Percentiles rank a stretch among this genome's conserved stretches.
Conservation (phyloP, 2,329 filamentous ascomycete species). For the Hansfordia pulvinata region DNA sequence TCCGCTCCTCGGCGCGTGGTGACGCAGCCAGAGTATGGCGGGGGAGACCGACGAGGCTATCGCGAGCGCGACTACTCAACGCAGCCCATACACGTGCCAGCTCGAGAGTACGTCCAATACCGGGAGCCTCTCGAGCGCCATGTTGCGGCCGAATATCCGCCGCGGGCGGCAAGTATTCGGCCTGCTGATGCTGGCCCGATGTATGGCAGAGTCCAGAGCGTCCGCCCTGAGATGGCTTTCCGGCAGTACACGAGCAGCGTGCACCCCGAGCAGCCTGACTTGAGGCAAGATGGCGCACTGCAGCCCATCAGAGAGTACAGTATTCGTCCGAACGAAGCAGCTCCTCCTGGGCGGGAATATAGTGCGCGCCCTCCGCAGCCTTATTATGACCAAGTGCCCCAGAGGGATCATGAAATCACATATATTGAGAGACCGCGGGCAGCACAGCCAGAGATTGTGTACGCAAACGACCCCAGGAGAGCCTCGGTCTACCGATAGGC, state of each 20-base stretch:
- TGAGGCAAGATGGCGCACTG: constrained; percentile 2
- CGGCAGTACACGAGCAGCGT: constrained; percentile 32
- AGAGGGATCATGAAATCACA: constrained; percentile 23
- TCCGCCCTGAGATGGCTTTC: constrained; percentile 24
- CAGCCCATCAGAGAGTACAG: constrained; percentile 17
- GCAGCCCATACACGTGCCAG: constrained; percentile 27
- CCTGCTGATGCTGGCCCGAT: constrained; percentile 32
- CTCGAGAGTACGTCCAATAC: constrained; percentile 33
- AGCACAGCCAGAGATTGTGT: constrained; percentile 28
- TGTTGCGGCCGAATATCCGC: constrained; percentile 35
- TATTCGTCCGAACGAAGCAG: constrained; percentile 16
- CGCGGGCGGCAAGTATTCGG: constrained; percentile 43
- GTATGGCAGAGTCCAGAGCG: constrained; percentile 30
- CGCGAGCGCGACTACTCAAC: constrained; percentile 44
- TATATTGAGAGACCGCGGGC: constrained; percentile 30
- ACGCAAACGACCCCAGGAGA: constrained; percentile 24
- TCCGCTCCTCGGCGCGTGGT: constrained; percentile 41
- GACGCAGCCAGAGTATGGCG: constrained; percentile 45
- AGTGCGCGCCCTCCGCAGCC: constrained; percentile 27
- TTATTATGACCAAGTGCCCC: constrained; percentile 25
- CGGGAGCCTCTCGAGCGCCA: constrained; percentile 25
- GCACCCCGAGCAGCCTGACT: constrained; percentile 18
- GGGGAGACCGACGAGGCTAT: constrained; percentile 37
- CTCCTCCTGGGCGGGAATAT: constrained; percentile 22
- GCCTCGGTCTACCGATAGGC: constrained; percentile 15